phyloP scores from a whole-genome alignment of 2,329 filamentous ascomycete species.

The Hymenotorrendiella dingleyae region DNA sequence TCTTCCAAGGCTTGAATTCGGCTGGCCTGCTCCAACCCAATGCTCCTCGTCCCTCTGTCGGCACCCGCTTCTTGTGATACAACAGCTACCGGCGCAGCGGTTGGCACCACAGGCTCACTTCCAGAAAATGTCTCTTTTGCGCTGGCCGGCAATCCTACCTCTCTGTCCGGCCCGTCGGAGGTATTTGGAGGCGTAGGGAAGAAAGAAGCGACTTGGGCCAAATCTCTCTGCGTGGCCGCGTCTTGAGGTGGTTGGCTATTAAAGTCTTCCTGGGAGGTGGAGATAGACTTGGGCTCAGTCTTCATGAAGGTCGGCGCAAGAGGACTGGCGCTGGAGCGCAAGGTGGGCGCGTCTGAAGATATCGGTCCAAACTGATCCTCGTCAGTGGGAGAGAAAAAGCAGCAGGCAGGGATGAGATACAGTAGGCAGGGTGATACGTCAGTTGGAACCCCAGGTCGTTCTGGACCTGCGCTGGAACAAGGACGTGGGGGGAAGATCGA shows the following conservation, averaged over 20 bases:
- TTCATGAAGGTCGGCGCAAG: too few relatives aligned
- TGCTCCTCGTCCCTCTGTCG: background rate
- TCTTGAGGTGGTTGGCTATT: constrained; percentile 5
- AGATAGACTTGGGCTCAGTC: constrained; percentile 21
- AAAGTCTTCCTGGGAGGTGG: constrained; percentile 19
- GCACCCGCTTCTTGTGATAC: background rate
- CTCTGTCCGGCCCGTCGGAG: background rate
- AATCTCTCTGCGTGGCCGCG: constrained; percentile 1
- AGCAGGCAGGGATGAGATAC: too few relatives aligned
- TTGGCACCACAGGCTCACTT: background rate
- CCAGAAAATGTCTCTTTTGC: background rate
- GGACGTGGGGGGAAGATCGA: too few relatives aligned
- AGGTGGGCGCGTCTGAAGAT: too few relatives aligned
- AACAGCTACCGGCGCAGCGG: background rate
- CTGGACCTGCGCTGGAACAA: too few relatives aligned
- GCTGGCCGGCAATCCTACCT: background rate
- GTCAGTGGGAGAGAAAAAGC: too few relatives aligned
- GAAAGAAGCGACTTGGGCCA: background rate
- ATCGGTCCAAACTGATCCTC: too few relatives aligned
- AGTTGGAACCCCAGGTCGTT: too few relatives aligned
- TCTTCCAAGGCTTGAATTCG: background rate
- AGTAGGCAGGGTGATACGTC: too few relatives aligned
- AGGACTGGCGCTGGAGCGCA: too few relatives aligned
- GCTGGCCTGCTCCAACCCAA: too few relatives aligned
- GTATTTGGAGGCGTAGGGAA: background rate